Evolutionary conservation across 2,329 filamentous ascomycete species (phyloP).

Genomic region (Aureobasidium sp.): DNA sequence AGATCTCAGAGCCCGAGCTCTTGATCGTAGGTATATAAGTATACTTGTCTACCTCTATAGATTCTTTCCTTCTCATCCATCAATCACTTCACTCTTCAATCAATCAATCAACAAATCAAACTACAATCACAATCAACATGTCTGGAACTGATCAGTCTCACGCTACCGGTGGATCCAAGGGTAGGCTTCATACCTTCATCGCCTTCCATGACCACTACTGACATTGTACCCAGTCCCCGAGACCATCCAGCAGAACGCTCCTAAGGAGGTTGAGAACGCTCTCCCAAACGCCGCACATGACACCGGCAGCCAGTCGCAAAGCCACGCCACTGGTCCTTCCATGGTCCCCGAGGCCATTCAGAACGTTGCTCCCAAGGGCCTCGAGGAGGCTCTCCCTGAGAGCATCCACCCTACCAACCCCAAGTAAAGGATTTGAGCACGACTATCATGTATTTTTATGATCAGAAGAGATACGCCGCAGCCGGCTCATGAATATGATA

Average conservation of each 20-base stretch:
- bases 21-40: background rate
- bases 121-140: conserved; percentile 4
- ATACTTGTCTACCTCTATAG: background rate
- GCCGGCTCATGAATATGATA: background rate
- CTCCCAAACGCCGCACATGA: background rate
- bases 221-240: background rate
- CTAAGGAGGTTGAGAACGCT: conserved; percentile 1
- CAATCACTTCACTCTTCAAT: background rate
- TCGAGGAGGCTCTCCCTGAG: conserved; percentile 4
- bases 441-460: background rate
- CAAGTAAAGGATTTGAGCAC: background rate
- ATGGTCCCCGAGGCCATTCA: conserved; percentile 7
- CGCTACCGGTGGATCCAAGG: conserved; percentile 9
- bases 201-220: background rate
- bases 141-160: conserved; percentile 11
- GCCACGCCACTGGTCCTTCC: conserved; percentile 3
- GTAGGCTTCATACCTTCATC: background rate
- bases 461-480: conserved; percentile 1
- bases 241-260: background rate
- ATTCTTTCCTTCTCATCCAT: background rate
- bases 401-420: background rate
- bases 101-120: background rate
- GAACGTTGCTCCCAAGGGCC: background rate
- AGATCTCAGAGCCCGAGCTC: background rate
- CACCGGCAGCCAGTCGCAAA: background rate